Evolutionary conservation across 2,329 filamentous ascomycete species (phyloP).

Genomic region (Colletotrichum sp.): DNA sequence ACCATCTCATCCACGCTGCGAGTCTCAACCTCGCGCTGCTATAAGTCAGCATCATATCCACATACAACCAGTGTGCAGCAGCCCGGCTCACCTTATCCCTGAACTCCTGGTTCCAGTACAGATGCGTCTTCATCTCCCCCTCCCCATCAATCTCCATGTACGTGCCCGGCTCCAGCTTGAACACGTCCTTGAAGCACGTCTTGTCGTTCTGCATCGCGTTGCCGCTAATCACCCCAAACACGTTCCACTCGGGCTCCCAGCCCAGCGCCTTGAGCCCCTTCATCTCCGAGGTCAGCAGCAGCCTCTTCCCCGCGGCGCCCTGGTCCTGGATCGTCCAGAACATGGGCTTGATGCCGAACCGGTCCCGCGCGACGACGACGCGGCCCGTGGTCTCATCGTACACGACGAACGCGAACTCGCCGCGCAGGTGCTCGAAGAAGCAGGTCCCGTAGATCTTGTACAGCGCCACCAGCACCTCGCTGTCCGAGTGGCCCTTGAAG

Average conservation of each 20-base stretch:
- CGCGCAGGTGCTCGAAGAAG: slow-evolving; percentile 47
- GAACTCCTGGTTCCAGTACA: slow-evolving; percentile 60
- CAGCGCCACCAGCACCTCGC: slow-evolving; percentile 57
- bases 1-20: slow-evolving; percentile 56
- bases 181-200: slow-evolving; percentile 56
- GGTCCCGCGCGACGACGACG: slow-evolving; percentile 55
- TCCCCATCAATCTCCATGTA: slow-evolving; percentile 44
- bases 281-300: slow-evolving; percentile 57
- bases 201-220: slow-evolving; percentile 46
- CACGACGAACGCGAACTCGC: slow-evolving; percentile 59
- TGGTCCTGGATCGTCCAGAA: slow-evolving; percentile 48
- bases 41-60: not conserved
- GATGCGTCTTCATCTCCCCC: slow-evolving; percentile 37
- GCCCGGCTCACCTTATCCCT: slow-evolving; percentile 49
- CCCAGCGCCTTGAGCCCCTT: slow-evolving; percentile 58
- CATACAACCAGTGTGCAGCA: too few relatives aligned
- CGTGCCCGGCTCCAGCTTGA: slow-evolving; percentile 46
- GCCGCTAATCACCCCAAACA: slow-evolving; percentile 45
- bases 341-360: slow-evolving; percentile 63
- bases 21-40: slow-evolving; percentile 38
- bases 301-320: slow-evolving; percentile 31
- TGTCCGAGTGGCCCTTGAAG: slow-evolving; percentile 53
- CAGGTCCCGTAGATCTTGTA: slow-evolving; percentile 51
- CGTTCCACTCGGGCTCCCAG: slow-evolving; percentile 59
- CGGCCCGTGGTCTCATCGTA: slow-evolving; percentile 47